Percentiles rank a stretch among this genome's conserved stretches.
These are phyloP conservation scores for Hypholoma fasciculare DNA, from an alignment of 768 basidiomycete species.

Conservation along the genomic window DNA sequence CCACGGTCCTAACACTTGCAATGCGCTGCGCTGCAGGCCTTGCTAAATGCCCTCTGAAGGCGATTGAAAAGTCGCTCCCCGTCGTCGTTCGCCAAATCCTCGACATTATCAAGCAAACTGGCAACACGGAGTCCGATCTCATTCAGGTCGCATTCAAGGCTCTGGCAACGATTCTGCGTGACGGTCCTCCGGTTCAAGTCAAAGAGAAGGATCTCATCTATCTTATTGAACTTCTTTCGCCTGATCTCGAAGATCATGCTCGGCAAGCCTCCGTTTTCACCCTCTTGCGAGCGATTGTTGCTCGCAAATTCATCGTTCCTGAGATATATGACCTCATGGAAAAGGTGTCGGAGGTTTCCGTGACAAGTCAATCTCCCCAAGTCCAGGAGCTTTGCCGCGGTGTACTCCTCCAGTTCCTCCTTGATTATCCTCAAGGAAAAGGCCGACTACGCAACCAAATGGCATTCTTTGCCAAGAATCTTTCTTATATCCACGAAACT, in stretches of 20 bases:
- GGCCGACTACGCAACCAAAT: conserved; percentile 87
- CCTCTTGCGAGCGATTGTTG: conserved; percentile 87
- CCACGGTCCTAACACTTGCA: conserved; percentile 71
- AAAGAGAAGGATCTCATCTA: conserved; percentile 89
- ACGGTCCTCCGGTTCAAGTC: conserved; percentile 75
- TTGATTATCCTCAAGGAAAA: conserved; percentile 97
- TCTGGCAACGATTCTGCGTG: conserved; percentile 86
- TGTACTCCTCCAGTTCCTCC: conserved; percentile 87
- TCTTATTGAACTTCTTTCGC: conserved; percentile 81
- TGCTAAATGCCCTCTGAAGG: conserved; percentile 79
- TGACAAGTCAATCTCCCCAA: conserved; percentile 87
- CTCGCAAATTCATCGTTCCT: conserved; percentile 88
- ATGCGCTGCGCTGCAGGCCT: conserved; percentile 82
- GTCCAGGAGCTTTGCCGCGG: conserved; percentile 92
- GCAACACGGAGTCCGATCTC: conserved; percentile 87
- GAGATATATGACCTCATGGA: conserved; percentile 99
- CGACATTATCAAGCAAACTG: conserved; percentile 76
- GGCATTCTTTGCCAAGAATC: conserved; percentile 88
- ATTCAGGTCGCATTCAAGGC: conserved; percentile 88
- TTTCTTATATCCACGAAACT: conserved; percentile 87
- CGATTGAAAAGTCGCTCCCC: conserved; percentile 72
- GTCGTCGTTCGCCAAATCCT: conserved; percentile 85
- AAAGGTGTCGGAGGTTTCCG: conserved; percentile 85
- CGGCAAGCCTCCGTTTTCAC: conserved; percentile 87
- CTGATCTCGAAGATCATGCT: conserved; percentile 87